These are phyloP conservation scores for Cudoniella acicularis DNA, from an alignment of 495 filamentous ascomycete species.

Conservation along the genomic window DNA sequence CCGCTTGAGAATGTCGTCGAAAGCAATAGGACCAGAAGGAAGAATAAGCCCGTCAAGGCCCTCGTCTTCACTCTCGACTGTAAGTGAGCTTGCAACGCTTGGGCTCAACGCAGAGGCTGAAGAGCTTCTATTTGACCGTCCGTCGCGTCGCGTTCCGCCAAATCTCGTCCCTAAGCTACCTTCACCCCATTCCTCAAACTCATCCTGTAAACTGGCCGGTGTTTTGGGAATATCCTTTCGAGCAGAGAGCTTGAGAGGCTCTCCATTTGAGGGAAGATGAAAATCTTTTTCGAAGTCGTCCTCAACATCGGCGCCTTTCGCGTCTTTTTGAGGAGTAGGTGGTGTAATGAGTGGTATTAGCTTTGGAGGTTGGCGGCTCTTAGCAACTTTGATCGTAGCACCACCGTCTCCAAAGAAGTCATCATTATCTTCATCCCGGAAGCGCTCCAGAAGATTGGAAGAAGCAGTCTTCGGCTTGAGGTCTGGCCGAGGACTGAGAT, in stretches of 20 bases:
- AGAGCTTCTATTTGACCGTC: constrained; percentile 73
- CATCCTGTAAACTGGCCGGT: constrained; percentile 60
- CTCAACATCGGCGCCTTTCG: constrained; percentile 33
- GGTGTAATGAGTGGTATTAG: constrained; percentile 53
- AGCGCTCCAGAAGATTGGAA: constrained; percentile 48
- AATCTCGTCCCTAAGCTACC: constrained; percentile 85
- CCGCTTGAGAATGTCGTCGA: constrained; percentile 70
- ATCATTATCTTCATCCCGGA: constrained; percentile 58
- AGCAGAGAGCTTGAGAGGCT: constrained; percentile 55
- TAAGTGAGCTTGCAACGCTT: constrained; percentile 84
- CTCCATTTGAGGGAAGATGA: constrained; percentile 61
- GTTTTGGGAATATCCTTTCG: constrained; percentile 55
- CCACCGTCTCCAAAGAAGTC: constrained; percentile 58
- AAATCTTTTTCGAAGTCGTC: constrained; percentile 79
- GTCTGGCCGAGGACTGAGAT: constrained; percentile 16
- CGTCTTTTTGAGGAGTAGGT: constrained; percentile 44
- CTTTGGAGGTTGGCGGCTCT: constrained; percentile 50
- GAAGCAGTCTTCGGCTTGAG: constrained; percentile 22
- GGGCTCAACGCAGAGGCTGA: constrained; percentile 86
- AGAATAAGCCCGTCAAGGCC: constrained; percentile 80
- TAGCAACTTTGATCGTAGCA: constrained; percentile 65
- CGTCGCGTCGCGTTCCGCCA: constrained; percentile 76
- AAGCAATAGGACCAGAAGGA: constrained; percentile 76
- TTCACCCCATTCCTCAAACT: constrained; percentile 91
- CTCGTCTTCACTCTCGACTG: constrained; percentile 92